Conservation (phyloP, 1,139 yeast species). For the Geotrichum bryndzae region DNA sequence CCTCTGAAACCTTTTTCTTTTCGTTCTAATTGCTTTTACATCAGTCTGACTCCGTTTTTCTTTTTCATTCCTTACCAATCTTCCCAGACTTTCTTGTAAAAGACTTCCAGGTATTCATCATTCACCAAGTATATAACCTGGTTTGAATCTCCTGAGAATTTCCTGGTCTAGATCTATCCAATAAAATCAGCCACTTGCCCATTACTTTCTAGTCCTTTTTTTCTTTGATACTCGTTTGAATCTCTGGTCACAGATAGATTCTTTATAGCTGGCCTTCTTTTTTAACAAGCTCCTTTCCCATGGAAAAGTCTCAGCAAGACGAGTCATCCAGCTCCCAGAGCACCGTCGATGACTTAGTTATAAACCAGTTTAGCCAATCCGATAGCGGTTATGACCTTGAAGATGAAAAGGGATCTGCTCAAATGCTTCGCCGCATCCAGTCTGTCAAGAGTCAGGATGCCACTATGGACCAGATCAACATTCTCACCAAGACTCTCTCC, state of each 20-base stretch:
- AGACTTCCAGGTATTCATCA: background rate
- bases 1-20: background rate
- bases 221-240: background rate
- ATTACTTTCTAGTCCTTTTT: background rate
- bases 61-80: background rate
- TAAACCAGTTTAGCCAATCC: background rate
- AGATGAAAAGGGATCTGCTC: background rate
- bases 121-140: background rate
- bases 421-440: background rate
- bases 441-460: background rate
- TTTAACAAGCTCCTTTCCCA: background rate
- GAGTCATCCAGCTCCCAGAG: background rate
- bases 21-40: background rate
- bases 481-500: slow-evolving; percentile 36
- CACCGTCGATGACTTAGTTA: background rate
- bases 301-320: background rate
- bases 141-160: background rate
- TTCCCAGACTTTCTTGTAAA: background rate
- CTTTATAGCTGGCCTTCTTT: background rate
- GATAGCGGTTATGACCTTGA: background rate
- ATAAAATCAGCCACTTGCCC: background rate
- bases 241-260: too few relatives aligned
- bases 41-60: background rate
- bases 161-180: background rate
- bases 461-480: background rate